Evolutionary conservation across 768 basidiomycete genomes (phyloP).

Genomic region (Psilocybe azurescens): DNA sequence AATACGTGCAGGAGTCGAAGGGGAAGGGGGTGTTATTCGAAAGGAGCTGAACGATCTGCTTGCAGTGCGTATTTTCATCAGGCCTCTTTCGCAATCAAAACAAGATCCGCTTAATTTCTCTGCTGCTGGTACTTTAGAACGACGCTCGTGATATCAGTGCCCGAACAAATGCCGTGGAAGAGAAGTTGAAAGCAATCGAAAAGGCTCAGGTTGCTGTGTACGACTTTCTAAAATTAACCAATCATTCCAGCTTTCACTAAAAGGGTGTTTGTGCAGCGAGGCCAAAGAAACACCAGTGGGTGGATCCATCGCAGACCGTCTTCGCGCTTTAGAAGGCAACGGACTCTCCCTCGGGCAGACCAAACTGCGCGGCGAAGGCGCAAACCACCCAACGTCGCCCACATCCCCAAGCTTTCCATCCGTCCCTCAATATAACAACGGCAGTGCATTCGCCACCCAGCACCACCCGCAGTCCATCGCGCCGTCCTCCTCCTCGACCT

Average conservation of each 20-base stretch:
- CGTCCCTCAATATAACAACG: conserved; percentile 32
- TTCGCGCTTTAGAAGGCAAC: conserved; percentile 73
- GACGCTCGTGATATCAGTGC: conserved; percentile 44
- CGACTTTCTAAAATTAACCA: conserved; percentile 22
- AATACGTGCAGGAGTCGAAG: conserved; percentile 56
- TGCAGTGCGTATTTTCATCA: conserved; percentile 48
- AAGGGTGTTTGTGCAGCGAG: conserved; percentile 22
- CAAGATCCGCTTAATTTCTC: not conserved
- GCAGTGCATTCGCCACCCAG: conserved; percentile 26
- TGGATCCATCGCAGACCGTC: conserved; percentile 82
- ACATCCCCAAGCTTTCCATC: conserved; percentile 38
- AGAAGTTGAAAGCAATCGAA: conserved; percentile 52
- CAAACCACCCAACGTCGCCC: conserved; percentile 47
- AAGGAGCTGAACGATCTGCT: conserved; percentile 71
- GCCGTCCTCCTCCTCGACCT: conserved; percentile 32
- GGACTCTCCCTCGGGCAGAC: conserved; percentile 66
- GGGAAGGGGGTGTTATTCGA: conserved; percentile 56
- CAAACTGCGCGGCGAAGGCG: conserved; percentile 61
- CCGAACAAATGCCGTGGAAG: conserved; percentile 46
- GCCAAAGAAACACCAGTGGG: conserved; percentile 48
- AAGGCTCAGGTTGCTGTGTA: conserved; percentile 35
- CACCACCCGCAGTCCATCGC: conserved; percentile 26
- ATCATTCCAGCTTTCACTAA: conserved; percentile 3
- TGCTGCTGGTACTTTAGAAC: conserved; percentile 22
- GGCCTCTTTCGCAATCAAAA: not conserved